Evolutionary conservation across 805 yeast species (phyloP), one percentile per base, ranked within the genome.

Genomic region (Kuraishia borneana): DNA sequence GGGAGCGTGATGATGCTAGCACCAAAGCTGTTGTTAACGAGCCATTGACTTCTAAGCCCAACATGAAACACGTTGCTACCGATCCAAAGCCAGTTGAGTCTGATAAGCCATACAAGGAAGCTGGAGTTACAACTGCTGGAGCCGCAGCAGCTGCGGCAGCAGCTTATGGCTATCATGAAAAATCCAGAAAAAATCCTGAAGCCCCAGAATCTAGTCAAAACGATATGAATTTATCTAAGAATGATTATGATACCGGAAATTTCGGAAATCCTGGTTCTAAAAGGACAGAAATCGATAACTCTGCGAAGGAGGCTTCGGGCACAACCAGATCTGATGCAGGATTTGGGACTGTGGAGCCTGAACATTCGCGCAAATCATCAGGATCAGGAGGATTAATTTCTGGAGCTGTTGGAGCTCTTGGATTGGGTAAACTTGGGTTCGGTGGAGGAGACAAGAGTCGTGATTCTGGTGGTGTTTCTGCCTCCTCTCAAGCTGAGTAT

Each of bases 101-200:
- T n/a, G n/a, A n/a, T n/a, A n/a, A 22, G n/a, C 25, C 17, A 21
- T 5, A n/a, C 7, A 22, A 25, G 8, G 31, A 35, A 26, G 36
- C 36, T 18, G 42, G 36, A 19, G 26, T 32, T 12, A 17, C 6
- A 9, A 36, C 36, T 26, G 33, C 35, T 18, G 40, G 35, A 21
- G 36, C 36, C 30, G 30, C 30, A 7, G 30, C 9, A 7, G 18
- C 8, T 23, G 6, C 35, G 5, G 35, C 30, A 22, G 19, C 34
- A 21, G 32, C 14, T n/a, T 21, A 21, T 21, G 23, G n/a, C n/a
- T n/a, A n/a, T n/a, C n/a, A n/a, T n/a, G n/a, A n/a, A n/a, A n/a
- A n/a, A n/a, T n/a, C n/a, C n/a, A n/a, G n/a, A n/a, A n/a, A n/a
- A n/a, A n/a, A n/a, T n/a, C n/a, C n/a, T n/a, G n/a, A n/a, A n/a